phyloP scores from a whole-genome alignment of 192 early-diverging fungal species.

The Lobosporangium transversale region DNA sequence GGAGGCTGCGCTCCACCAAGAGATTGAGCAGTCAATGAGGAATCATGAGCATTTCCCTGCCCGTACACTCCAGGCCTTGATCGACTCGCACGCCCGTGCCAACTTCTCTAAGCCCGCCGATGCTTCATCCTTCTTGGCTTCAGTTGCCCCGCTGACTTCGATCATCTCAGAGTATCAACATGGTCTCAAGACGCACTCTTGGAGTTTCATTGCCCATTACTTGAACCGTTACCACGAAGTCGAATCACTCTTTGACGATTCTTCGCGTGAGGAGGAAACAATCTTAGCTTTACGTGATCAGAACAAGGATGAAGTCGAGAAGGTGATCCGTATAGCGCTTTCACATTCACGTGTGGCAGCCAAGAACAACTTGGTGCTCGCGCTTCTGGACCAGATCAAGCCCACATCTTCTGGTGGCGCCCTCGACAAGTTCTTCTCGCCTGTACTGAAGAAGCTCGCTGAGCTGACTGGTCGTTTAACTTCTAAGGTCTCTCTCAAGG shows the following conservation, averaged over 20 bases:
- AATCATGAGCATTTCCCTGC: conserved; percentile 75
- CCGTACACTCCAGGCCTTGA: conserved; percentile 67
- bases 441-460: conserved; percentile 82
- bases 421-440: conserved; percentile 77
- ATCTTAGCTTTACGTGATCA: conserved; percentile 86
- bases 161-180: conserved; percentile 76
- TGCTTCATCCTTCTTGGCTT: conserved; percentile 64
- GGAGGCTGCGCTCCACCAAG: conserved; percentile 62
- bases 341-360: conserved; percentile 85
- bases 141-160: conserved; percentile 71
- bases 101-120: conserved; percentile 72
- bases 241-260: conserved; percentile 84
- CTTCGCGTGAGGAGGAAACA: conserved; percentile 81
- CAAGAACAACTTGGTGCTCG: conserved; percentile 82
- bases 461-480: conserved; percentile 78
- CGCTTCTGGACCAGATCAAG: conserved; percentile 83
- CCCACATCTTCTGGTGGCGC: conserved; percentile 69
- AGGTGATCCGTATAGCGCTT: conserved; percentile 73
- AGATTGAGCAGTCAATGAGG: conserved; percentile 55
- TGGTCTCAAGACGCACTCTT: conserved; percentile 82
- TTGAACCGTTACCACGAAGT: conserved; percentile 88
- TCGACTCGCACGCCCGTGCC: conserved; percentile 62
- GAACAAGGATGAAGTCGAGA: conserved; percentile 82
- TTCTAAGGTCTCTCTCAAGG: conserved; percentile 92
- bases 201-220: conserved; percentile 74